Evolutionary conservation across 108 stramenopile species (phyloP), one percentile per base, ranked within the genome.

Genomic region (Parietichytrium sp.): DNA sequence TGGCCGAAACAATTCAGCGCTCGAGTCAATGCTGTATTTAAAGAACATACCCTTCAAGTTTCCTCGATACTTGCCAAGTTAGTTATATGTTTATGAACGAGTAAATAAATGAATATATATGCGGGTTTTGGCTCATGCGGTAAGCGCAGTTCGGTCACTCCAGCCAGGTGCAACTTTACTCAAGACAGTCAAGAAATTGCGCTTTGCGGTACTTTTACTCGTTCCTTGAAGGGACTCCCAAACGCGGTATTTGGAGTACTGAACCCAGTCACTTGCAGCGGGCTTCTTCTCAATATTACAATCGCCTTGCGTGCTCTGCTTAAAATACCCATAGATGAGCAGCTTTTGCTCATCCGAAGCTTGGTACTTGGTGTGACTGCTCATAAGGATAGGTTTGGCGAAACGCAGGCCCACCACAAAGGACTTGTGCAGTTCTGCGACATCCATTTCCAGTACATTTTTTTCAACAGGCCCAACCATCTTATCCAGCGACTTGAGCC

Each of bases 311-410:
- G 61, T 72, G 6, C 38, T 45, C 42, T 72, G 61, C 61, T 72
- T 72, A 38, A 72, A 72, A 42, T 33, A 72, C 20, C 61, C 61
- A 20, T 72, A 72, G 38, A 72, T 72, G 42, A 72, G 61, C 13
- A 72, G 42, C 33, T 72, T 72, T 38, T 72, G 61, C 61, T 72
- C 61, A 42, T 72, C 61, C 15, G 61, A 45, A 7, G 61, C 61
- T 23, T 45, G 15, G 61, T 45, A 72, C 38, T 42, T 33, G 12
- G 45, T 42, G 1, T 72, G 61, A 6, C 20, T 7, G 61, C 61
- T 72, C 42, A 42, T 72, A 7, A 72, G 33, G 42, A 72, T 72
- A 0, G 61, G 61, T 42, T 72, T 72, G 29, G 61, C 61, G 33
- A 72, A 72, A 25, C 61, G 61, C 13, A 72, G 61, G 25, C 61